Evolutionary conservation across 2,329 filamentous ascomycete genomes (phyloP), one percentile per base, ranked within the genome.

Genomic region (Lachnellula arida): DNA sequence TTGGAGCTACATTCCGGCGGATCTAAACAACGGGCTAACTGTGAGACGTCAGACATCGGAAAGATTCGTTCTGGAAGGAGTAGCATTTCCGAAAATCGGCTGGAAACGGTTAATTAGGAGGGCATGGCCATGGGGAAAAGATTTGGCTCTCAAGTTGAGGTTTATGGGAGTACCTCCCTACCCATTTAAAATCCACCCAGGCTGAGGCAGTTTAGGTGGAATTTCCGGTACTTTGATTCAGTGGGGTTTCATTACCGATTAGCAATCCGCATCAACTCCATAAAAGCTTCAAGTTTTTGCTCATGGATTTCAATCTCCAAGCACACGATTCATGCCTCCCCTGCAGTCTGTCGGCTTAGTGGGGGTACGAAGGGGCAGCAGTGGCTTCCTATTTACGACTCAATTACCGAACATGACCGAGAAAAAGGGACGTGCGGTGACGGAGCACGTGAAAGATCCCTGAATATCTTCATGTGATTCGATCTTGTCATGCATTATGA

Each of bases 381-480:
- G 37, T 15, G 39, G 22, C 34, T 43, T 32, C 19, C 19, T 19
- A 19, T 19, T 19, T 19, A 19, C 19, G 19, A 19, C 2, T 11
- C 32, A 23, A 46, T 43, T 35, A 32, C 50, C 50, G 50, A 52
- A 22, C 42, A 37, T 52, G 11, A 39, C 40, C 50, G 50, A 28
- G 32, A 1, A 34, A 25, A 52, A 46, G 17, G 50, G 50, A 37
- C 50, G 50, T 52, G 50, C 50, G 40, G 11, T 17, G 6, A 34
- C 3, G 2, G 35, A 9, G 23, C 48, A 50, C 48, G 48, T 50
- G 48, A 32, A 32, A 7, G 28, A 3, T 32, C 28, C 28, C 9
- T 32, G 28, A 2, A 11, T 4, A 3, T 9, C 28, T 9, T 9
- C 28, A 32, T 32, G 28, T 32, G 28, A 32, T 32, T 32, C 28